Evolutionary conservation across 768 basidiomycete genomes (phyloP), one percentile per base, ranked within the genome.

Genomic region (Lactarius evosmus): DNA sequence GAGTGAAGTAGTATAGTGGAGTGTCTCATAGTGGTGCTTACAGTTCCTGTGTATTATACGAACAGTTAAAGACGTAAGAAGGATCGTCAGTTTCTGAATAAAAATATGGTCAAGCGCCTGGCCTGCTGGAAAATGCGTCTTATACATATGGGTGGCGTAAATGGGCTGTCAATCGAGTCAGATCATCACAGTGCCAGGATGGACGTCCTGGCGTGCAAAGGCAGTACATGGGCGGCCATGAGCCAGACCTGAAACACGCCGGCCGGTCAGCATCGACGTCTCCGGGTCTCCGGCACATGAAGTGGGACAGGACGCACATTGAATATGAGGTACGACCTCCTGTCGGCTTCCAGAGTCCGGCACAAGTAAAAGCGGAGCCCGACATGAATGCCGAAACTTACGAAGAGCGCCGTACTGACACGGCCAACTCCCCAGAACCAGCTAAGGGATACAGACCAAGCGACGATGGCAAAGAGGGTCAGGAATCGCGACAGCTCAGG

Each of bases 401-500:
- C 36, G 50, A 70, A 63, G 30, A 66, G 25, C 17, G 58, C 51
- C 33, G 51, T 61, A n/a, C 38, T 59, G 34, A 66, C 44, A 19
- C 66, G 60, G 27, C 69, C 68, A 25, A 69, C 51, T 19, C 30
- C 60, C 70, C 70, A 71, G 41, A 60, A 65, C 61, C 54, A 56
- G 27, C 62, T 62, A 36, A 71, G 65, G 46, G 60, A 66, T 3
- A 71, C 29, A 29, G 70, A 71, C 70, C 70, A 71, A 22, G 59
- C 54, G 30, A 67, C 25, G 36, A 63, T 67, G 36, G 66, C 63
- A 32, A 71, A 27, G 19, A 71, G 51, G 2, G 67, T 71, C 41
- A 68, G 49, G 7, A 63, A 4, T 22, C 70, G 60, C 30, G 70
- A 71, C 19, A 65, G 32, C 4, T 59, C 51, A 7, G 70, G 70